phyloP scores from a whole-genome alignment of 163 green algal genomes.

The Scenedesmus sp. region DNA sequence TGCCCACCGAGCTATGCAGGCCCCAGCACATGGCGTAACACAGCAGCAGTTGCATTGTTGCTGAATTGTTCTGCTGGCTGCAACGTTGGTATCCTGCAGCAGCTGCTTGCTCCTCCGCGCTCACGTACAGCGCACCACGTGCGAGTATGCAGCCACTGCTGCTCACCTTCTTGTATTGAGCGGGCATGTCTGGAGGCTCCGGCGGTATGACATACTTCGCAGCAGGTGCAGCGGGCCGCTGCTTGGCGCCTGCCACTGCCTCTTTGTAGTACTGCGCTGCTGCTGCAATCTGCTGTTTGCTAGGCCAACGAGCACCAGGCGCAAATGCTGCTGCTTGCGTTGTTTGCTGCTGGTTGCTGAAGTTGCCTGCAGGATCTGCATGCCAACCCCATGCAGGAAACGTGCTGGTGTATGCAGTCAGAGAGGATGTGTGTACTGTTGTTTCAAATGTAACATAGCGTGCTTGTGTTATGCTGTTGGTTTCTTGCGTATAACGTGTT shows the following conservation, averaged over 20 bases:
- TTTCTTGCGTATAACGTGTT: background rate
- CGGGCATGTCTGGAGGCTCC: conserved; percentile 46
- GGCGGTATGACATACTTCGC: conserved; percentile 22
- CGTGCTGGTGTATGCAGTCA: background rate
- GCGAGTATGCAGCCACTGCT: background rate
- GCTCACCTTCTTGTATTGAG: conserved; percentile 41
- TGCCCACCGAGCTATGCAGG: too few relatives aligned
- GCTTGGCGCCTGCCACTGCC: background rate
- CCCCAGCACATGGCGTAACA: background rate
- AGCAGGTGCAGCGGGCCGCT: background rate
- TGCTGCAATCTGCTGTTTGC: conserved; percentile 7
- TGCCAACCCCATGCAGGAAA: background rate
- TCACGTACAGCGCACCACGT: background rate
- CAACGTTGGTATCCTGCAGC: too few relatives aligned
- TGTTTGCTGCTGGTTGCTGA: background rate
- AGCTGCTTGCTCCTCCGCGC: background rate
- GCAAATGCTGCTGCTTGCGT: background rate
- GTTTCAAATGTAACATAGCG: too few relatives aligned
- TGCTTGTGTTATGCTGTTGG: background rate
- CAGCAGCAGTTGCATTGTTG: background rate
- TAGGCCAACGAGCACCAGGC: background rate
- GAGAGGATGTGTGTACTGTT: background rate
- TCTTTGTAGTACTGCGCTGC: conserved; percentile 19
- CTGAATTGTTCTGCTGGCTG: background rate
- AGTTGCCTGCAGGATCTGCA: background rate